Base-by-base conservation (phyloP, 2,329 filamentous ascomycete species). In the Curvularia hawaiiensis region DNA sequence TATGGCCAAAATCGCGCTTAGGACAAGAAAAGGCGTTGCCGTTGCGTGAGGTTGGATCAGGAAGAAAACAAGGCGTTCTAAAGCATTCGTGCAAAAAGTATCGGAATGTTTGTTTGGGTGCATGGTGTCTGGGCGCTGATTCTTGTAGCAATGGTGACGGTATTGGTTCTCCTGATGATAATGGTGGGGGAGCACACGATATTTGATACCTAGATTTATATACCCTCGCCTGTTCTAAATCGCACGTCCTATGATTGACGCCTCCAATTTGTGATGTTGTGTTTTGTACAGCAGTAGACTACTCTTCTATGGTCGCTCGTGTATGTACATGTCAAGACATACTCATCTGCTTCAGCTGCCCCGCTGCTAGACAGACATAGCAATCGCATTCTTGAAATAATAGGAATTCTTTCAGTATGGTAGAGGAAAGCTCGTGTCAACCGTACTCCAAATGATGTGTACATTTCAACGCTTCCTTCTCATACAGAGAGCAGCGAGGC, bases 1-100 rank as follows among this genome's bases (percentile, higher is more conserved):
- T 18, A 64, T 81, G 60, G 73, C 72, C 8, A 64, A 71, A 26
- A 50, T 71, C 38, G 75, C 75, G 30, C 54, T 78, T 59, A 56
- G 64, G 41, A 60, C 72, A 26, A 77, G 65, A 43, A 65, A 66
- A 30, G 58, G 56, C n/a, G 51, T 65, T 52, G 56, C 48, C 43
- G 67, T 63, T 54, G 58, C 62, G 14, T 70, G 45, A 60, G 31
- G 11, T 12, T n/a, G n/a, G 31, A 38, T 28, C n/a, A 16, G 6
- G 35, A 38, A 38, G 6, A 18, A 9, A 18, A 38, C 4, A 16
- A n/a, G 16, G 35, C 7, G 35, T n/a, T 38, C 14, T 10, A 38
- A 12, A 9, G n/a, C 16, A 38, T n/a, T 18, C 10, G 14, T 38
- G 14, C n/a, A 18, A 38, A 7, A n/a, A 18, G 16, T 18, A 18